phyloP scores from a whole-genome alignment of 345 rosid genomes.

The Streptanthus diversifolius region DNA sequence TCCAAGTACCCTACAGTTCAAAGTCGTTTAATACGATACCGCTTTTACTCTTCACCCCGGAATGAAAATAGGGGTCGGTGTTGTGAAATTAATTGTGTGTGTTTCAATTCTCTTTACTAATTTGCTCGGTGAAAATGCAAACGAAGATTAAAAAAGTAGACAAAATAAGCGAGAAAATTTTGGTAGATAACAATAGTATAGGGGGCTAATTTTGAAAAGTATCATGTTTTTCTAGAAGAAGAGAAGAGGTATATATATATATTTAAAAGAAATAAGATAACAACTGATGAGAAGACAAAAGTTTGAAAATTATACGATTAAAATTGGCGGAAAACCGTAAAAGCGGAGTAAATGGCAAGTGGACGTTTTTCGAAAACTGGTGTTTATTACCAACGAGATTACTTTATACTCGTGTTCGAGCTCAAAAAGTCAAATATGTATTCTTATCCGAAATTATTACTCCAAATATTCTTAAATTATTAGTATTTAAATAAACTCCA shows the following conservation, averaged over 20 bases:
- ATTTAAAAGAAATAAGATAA: neutral
- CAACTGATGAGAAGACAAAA: constrained; percentile 14
- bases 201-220: constrained; percentile 12
- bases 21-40: neutral
- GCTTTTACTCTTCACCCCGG: neutral
- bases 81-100: neutral
- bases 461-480: constrained; percentile 4
- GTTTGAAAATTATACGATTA: constrained; percentile 17
- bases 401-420: neutral
- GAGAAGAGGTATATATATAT: no score
- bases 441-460: constrained; percentile 7
- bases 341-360: constrained; percentile 33
- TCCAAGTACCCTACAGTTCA: neutral
- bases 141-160: no score
- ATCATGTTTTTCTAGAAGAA: neutral
- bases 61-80: neutral
- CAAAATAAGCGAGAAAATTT: neutral
- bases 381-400: constrained; percentile 4
- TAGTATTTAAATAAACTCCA: constrained; percentile 10
- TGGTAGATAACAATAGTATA: neutral
- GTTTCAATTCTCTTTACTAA: neutral
- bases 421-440: neutral
- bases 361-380: constrained; percentile 24
- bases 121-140: neutral
- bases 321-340: constrained; percentile 31